Evolutionary conservation across 768 basidiomycete species (phyloP).

Genomic region (Cystofilobasidium capitatum): DNA sequence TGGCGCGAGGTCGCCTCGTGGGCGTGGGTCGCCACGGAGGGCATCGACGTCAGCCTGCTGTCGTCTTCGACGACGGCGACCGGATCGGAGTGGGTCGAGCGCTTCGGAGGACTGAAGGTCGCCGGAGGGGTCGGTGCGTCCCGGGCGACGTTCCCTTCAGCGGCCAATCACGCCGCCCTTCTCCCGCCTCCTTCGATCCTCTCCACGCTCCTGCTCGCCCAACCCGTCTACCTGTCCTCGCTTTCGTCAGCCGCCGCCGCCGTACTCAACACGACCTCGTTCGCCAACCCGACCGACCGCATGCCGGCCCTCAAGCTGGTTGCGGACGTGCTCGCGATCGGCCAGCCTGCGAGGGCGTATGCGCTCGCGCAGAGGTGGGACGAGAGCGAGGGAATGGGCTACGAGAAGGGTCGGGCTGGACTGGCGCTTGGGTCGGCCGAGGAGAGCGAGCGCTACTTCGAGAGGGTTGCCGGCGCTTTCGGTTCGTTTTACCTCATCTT

Average conservation of each 20-base stretch:
- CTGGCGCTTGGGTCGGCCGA: conserved; percentile 27
- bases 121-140: background rate
- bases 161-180: background rate
- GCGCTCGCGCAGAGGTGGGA: conserved; percentile 26
- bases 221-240: conserved; percentile 6
- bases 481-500: conserved; percentile 18
- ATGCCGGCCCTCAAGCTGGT: conserved; percentile 9
- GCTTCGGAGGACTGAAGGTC: background rate
- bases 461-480: conserved; percentile 24
- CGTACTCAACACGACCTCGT: conserved; percentile 9
- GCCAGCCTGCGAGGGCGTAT: conserved; percentile 18
- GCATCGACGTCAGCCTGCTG: background rate
- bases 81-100: conserved; percentile 5
- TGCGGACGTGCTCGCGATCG: background rate
- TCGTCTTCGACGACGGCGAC: background rate
- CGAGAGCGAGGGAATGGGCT: conserved; percentile 19
- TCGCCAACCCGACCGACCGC: background rate
- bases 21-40: background rate
- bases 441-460: conserved; percentile 20
- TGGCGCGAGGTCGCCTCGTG: conserved; percentile 15
- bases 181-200: conserved; percentile 13
- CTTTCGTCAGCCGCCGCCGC: background rate
- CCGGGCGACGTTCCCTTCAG: conserved; percentile 6
- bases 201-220: conserved; percentile 2
- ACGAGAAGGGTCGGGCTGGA: conserved; percentile 24